phyloP scores from a whole-genome alignment of 441 rosid species.

The Mallotus repandus region DNA sequence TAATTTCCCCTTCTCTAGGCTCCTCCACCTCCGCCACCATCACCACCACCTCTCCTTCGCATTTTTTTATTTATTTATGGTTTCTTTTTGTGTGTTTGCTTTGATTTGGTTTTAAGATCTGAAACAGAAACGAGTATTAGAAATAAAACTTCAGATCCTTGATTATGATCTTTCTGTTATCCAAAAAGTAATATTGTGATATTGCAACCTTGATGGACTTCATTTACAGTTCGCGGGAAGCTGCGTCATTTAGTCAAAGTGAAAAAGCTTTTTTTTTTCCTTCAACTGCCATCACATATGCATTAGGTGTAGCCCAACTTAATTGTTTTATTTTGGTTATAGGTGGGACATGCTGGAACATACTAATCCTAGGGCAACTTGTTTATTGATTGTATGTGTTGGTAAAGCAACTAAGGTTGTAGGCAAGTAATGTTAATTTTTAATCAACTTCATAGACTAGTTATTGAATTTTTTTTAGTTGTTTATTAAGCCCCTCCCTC shows the following conservation, averaged over 20 bases:
- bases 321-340: conserved; percentile 23
- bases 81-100: too few species aligned
- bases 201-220: conserved; percentile 75
- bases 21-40: too few species aligned
- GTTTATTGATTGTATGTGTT: conserved; percentile 81
- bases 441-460: conserved; percentile 2
- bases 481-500: neutral
- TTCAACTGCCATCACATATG: conserved; percentile 12
- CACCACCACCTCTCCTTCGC: too few species aligned
- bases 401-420: conserved; percentile 92
- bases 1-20: too few species aligned
- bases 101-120: too few species aligned
- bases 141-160: neutral
- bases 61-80: too few species aligned
- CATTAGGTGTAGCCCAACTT: conserved; percentile 1
- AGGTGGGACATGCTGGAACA: conserved; percentile 99
- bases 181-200: conserved; percentile 20
- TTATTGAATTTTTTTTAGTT: conserved; percentile 2
- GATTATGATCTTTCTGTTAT: neutral
- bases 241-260: conserved; percentile 84
- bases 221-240: conserved; percentile 97
- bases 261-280: conserved; percentile 47
- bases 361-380: conserved; percentile 99
- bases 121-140: neutral
- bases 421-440: conserved; percentile 53